Conservation (phyloP, 345 rosid species). For the Psidium guajava region DNA sequence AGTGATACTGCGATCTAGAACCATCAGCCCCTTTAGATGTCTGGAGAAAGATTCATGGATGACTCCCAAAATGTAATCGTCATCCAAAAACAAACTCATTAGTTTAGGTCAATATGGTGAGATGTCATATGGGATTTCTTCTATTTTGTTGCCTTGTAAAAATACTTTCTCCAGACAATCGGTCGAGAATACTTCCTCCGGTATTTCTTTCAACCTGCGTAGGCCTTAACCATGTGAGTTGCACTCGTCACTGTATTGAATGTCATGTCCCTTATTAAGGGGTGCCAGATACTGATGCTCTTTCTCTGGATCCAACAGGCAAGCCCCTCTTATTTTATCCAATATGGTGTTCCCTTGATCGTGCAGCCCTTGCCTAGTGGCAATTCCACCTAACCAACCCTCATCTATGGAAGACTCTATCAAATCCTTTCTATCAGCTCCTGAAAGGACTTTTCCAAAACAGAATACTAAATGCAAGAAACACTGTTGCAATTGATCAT, state of each 20-base stretch:
- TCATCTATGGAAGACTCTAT: slow-evolving; percentile 5
- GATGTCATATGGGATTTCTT: background rate
- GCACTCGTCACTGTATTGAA: background rate
- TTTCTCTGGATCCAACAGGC: background rate
- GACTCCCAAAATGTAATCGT: background rate
- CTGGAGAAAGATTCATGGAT: background rate
- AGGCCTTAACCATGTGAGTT: background rate
- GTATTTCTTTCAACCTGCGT: background rate
- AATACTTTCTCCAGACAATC: slow-evolving; percentile 3
- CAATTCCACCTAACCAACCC: slow-evolving; percentile 3
- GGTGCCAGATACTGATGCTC: slow-evolving; percentile 6
- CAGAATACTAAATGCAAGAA: slow-evolving; percentile 12
- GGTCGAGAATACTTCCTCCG: background rate
- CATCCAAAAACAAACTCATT: background rate
- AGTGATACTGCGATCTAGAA: background rate
- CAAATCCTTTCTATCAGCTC: background rate
- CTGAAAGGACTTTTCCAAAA: background rate
- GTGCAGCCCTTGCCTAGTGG: background rate
- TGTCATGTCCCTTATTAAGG: slow-evolving; percentile 13
- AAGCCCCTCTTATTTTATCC: background rate
- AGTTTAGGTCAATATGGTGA: slow-evolving; percentile 2
- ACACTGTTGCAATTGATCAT: slow-evolving; percentile 7
- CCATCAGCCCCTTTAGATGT: background rate
- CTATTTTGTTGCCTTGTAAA: background rate
- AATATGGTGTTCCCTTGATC: background rate